These are phyloP conservation scores for Lodderomyces parapsilosis DNA, from an alignment of 1,139 yeast genomes.

Conservation along the genomic window DNA sequence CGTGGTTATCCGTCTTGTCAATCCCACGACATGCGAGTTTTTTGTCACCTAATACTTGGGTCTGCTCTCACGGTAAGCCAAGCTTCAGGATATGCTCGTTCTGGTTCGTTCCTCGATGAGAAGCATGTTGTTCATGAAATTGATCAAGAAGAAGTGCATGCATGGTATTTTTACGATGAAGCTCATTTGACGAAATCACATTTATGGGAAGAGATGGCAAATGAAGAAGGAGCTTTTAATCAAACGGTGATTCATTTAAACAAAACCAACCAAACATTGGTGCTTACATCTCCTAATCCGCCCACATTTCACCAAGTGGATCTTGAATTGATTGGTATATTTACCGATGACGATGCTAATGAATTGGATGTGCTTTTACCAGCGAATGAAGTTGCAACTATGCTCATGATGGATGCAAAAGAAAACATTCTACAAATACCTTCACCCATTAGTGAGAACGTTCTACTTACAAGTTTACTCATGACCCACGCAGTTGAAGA, in stretches of 20 bases:
- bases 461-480: neutral
- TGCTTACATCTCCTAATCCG: neutral
- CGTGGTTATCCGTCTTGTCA: neutral
- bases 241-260: slow-evolving; percentile 2
- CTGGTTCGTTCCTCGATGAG: neutral
- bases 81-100: neutral
- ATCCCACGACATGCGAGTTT: neutral
- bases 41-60: neutral
- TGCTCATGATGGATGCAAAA: neutral
- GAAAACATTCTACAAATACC: neutral
- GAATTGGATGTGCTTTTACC: neutral
- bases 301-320: slow-evolving; percentile 2
- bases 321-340: slow-evolving; percentile 2
- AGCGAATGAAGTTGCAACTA: neutral
- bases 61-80: neutral
- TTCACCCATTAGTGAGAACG: slow-evolving; percentile 1
- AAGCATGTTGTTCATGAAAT: neutral
- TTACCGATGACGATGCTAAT: neutral
- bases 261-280: slow-evolving; percentile 3
- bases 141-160: slow-evolving; percentile 1
- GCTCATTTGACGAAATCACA: neutral
- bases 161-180: slow-evolving; percentile 3
- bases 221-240: neutral
- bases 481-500: neutral
- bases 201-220: neutral